phyloP scores from a whole-genome alignment of 176 grass and related monocot species.

The Rhipidocladum racemiflorum region DNA sequence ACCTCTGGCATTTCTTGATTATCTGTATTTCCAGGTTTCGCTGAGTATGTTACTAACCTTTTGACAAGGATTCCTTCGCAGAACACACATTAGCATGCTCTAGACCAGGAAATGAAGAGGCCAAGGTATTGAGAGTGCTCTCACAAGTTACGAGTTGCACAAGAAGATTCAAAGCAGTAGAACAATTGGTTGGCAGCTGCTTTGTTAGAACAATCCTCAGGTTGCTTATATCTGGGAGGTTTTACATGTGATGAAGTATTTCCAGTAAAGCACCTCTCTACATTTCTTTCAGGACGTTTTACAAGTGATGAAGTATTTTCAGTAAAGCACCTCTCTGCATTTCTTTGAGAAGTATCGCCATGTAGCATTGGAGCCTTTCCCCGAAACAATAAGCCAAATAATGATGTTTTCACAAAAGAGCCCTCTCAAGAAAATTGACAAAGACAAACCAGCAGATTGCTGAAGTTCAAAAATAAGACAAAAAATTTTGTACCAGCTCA shows the following conservation, averaged over 20 bases:
- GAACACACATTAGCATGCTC: background rate
- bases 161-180: slow-evolving; percentile 29
- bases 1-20: slow-evolving; percentile 5
- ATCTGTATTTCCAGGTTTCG: slow-evolving; percentile 21
- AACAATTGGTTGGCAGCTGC: slow-evolving; percentile 26
- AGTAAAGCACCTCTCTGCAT: background rate
- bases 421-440: too few species aligned
- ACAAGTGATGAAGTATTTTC: slow-evolving; percentile 29
- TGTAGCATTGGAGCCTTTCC: too few species aligned
- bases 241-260: slow-evolving; percentile 36
- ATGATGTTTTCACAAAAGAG: too few species aligned
- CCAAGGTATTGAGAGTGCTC: slow-evolving; percentile 1
- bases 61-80: slow-evolving; percentile 18
- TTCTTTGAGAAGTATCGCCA: too few species aligned
- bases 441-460: too few species aligned
- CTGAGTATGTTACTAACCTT: background rate
- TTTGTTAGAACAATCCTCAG: slow-evolving; percentile 31
- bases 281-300: slow-evolving; percentile 47
- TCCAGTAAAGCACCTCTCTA: background rate
- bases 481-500: background rate
- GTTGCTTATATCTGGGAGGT: slow-evolving; percentile 33
- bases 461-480: background rate
- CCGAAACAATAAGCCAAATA: too few species aligned
- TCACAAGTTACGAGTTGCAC: background rate
- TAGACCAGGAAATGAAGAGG: slow-evolving; percentile 11